Base-by-base conservation (phyloP, 2,329 filamentous ascomycete species). In the Microcyclospora pomicola region DNA sequence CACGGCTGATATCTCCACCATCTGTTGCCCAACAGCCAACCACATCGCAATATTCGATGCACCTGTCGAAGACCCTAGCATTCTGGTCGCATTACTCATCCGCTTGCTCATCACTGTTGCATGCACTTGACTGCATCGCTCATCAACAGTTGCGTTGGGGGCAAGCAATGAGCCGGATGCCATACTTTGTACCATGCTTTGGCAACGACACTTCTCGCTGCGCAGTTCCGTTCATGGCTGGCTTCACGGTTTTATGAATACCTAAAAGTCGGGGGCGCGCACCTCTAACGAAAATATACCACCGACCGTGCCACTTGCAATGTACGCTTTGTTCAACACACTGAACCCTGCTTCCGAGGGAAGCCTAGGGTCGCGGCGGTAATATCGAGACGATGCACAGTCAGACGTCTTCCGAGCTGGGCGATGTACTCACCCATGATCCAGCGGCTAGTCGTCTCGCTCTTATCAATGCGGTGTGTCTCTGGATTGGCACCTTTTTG, bases 371-470 rank as follows among this genome's bases (percentile, higher is more conserved):
- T 65, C 62, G 0, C 62, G 51, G 1, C 63, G 49, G 3, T 59
- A 61, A 39, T 51, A 58, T 65, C 60, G 36, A 66, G 66, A n/a
- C 65, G 43, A 43, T 66, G 64, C 4, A 66, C 51, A 6, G 44
- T 54, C 47, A 63, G 64, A 47, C 62, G 64, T n/a, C 60, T 62
- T 29, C 63, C 60, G 0, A 68, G 49, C 3, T 59, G 45, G n/a
- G 48, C 50, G 34, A 67, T 43, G 36, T 56, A 63, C 37, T 65
- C 53, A 13, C 67, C 59, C 27, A 66, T 60, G 13, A 67, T 36
- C 15, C 53, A 56, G 28, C 79, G 54, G 48, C 69, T 69, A 39
- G 73, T 69, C 39, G 80, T 72, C 31, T 82, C 61, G 39, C 58
- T 59, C 15, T 55, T 51, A 15, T 50, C 50, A 1, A 66, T 49